These are phyloP conservation scores for Simplicillium aogashimaense DNA, from an alignment of 2,329 filamentous ascomycete genomes.

Conservation along the genomic window DNA sequence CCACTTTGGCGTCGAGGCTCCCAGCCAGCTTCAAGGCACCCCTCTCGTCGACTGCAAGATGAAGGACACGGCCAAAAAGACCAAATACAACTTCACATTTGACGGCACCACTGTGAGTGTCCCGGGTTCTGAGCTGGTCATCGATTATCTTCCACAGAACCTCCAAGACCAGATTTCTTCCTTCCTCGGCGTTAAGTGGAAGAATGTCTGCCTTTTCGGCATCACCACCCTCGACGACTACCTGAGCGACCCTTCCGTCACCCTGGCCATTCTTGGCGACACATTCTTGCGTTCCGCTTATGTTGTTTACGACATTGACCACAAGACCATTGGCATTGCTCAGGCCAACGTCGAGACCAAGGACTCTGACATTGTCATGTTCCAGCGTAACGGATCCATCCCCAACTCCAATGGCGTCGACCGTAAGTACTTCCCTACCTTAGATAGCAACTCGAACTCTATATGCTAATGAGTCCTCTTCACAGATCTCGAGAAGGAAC, in stretches of 20 bases:
- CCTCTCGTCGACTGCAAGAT: not conserved
- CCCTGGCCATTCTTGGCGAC: constrained; percentile 44
- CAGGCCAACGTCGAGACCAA: constrained; percentile 41
- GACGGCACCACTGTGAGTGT: not conserved
- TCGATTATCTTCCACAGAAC: too few relatives aligned
- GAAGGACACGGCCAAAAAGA: not conserved
- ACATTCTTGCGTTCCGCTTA: constrained; percentile 48
- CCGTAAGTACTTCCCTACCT: constrained; percentile 15
- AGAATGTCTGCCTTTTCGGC: constrained; percentile 12
- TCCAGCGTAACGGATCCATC: constrained; percentile 27
- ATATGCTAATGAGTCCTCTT: not conserved
- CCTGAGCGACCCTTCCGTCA: constrained; percentile 7
- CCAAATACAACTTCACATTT: not conserved
- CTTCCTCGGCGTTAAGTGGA: constrained; percentile 27
- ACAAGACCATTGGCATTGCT: constrained; percentile 39
- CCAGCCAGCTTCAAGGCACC: not conserved
- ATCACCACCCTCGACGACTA: constrained; percentile 1
- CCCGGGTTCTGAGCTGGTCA: constrained; percentile 16
- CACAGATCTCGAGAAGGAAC: constrained; percentile 1
- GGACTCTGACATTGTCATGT: constrained; percentile 32
- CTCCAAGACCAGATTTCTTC: constrained; percentile 17
- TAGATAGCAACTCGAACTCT: constrained; percentile 11
- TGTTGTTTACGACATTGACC: constrained; percentile 43
- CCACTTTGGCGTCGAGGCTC: not conserved
- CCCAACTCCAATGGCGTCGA: constrained; percentile 33